phyloP scores from a whole-genome alignment of 495 filamentous ascomycete species.

The Aspergillus heteromorphus region DNA sequence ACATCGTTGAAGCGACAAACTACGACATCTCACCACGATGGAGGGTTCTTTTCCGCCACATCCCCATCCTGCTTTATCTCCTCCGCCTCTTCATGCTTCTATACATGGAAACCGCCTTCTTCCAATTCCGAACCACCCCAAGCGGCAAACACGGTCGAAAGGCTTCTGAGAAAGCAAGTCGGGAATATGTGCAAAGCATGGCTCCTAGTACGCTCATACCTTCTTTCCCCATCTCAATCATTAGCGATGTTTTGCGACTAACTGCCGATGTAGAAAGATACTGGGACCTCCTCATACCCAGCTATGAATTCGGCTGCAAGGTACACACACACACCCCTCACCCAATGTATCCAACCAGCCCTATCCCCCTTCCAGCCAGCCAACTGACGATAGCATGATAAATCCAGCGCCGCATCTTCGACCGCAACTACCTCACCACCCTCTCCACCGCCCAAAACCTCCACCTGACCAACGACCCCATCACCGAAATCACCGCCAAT shows the following conservation, averaged over 20 bases:
- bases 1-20: conserved; percentile 5
- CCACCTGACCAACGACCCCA: conserved; percentile 11
- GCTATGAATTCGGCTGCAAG: conserved; percentile 14
- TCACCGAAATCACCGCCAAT: background rate
- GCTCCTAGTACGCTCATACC: conserved; percentile 3
- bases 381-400: no score
- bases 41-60: conserved; percentile 4
- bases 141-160: conserved; percentile 1
- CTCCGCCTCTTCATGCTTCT: conserved; percentile 11
- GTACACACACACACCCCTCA: background rate
- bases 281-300: conserved; percentile 10
- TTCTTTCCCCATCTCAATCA: background rate
- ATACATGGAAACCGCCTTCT: conserved; percentile 12
- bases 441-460: conserved; percentile 12
- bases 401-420: conserved; percentile 13
- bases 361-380: no score
- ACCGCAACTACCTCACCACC: conserved; percentile 18
- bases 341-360: no score
- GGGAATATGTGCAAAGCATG: conserved; percentile 1
- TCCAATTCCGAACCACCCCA: conserved; percentile 9
- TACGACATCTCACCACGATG: conserved; percentile 1
- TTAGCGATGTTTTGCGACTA: background rate
- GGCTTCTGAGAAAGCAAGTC: conserved; percentile 6
- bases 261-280: conserved; percentile 1
- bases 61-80: conserved; percentile 9